These are phyloP conservation scores for Penicillium cataractarum DNA, from an alignment of 495 filamentous ascomycete species.

Conservation along the genomic window DNA sequence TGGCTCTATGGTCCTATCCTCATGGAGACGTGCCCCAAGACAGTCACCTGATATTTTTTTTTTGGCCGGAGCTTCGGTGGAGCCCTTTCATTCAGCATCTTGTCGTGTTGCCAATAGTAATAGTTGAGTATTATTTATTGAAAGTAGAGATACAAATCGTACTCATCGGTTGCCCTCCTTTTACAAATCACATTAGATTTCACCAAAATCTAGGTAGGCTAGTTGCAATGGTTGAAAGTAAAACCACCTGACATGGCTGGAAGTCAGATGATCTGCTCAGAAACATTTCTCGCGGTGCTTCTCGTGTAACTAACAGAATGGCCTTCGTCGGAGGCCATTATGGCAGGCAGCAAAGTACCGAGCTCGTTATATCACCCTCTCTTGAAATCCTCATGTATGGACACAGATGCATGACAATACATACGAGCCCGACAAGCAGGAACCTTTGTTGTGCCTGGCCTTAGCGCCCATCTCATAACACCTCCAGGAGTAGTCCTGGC, in stretches of 20 bases:
- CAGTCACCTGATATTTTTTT: too few species aligned
- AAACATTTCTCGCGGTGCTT: neutral
- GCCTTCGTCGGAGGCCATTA: neutral
- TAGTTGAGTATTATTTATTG: too few species aligned
- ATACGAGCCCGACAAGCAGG: neutral
- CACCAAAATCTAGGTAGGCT: too few species aligned
- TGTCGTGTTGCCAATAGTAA: too few species aligned
- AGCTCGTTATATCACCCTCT: neutral
- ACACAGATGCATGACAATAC: neutral
- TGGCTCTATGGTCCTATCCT: neutral
- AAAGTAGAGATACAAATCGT: too few species aligned
- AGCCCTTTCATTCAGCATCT: too few species aligned
- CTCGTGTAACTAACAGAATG: neutral
- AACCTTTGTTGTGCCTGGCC: neutral
- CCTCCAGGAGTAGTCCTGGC: neutral
- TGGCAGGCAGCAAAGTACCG: neutral
- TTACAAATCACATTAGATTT: too few species aligned
- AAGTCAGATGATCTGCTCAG: neutral
- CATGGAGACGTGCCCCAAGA: neutral
- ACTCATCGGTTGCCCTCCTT: too few species aligned
- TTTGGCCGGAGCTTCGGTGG: too few species aligned
- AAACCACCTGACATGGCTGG: too few species aligned
- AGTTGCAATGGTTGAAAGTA: too few species aligned
- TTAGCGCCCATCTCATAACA: neutral
- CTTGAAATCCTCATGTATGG: neutral